Base-by-base conservation (phyloP, 305 asterid genomes). In the Fraxinus albicans region DNA sequence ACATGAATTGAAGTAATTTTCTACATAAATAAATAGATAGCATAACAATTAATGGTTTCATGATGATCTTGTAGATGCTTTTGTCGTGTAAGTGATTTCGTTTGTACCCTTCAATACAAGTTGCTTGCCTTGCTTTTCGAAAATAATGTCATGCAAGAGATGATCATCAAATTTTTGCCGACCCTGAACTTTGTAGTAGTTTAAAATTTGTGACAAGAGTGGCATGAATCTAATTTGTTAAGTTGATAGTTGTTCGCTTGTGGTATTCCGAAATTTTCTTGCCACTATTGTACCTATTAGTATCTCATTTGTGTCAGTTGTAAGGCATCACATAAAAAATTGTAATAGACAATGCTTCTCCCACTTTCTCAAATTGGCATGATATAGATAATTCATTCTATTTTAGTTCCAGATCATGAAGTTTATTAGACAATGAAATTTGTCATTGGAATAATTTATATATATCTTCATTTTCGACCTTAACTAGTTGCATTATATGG, bases 401-500 rank as follows among this genome's bases (percentile, higher is more conserved):
- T 47, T 13, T 47, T 47, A 3, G 19, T 47, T 13, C 19, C 58
- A 47, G 19, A 47, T 13, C 58, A 47, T 47, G 58, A 47, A 47
- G 58, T 47, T 47, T 47, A 47, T 47, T 47, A 12, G 58, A 47
- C 1, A 47, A 42, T 42, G n/a, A 15, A 47, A 47, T 47, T 3
- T 55, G 67, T 53, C 67, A n/a, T 19, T n/a, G 67, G 67, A 55
- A 55, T 2, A 15, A 69, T 77, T 27, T 60, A 40, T 72, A 4
- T 38, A 50, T 85, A 72, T 44, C 53, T 44, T 44, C 17, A 81
- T 79, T 85, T 84, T 84, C 86, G 83, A 82, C 89, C 94, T 94
- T 95, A 87, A 92, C 88, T 58, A 31, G 80, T 67, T 44, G 29
- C 76, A 95, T 97, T 95, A 95, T 89, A 93, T 90, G 91, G 85